phyloP scores from a whole-genome alignment of 805 yeast species.

The Kodamaea restingae region DNA sequence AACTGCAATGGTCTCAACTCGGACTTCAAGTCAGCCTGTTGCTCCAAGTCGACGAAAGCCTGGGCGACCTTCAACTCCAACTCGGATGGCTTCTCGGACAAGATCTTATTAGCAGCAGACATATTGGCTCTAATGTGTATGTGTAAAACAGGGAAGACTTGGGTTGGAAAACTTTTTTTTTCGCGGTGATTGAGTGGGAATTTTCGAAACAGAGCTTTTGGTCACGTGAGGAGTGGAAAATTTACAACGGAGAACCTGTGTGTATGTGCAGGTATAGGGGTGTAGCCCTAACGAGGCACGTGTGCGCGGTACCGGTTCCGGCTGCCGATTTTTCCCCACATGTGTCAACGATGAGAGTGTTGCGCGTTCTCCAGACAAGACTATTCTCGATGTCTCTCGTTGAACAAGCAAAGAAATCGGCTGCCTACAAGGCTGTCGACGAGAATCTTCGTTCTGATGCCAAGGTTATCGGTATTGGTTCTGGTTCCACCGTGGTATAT shows the following conservation, averaged over 20 bases:
- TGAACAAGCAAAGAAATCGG: constrained; percentile 82
- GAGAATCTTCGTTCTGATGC: constrained; percentile 69
- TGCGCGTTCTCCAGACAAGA: not conserved
- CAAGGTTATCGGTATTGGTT: constrained; percentile 86
- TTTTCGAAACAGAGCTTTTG: constrained; percentile 2
- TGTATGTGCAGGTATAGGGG: constrained; percentile 3
- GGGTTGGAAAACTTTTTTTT: constrained; percentile 9
- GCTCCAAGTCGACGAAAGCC: constrained; percentile 95
- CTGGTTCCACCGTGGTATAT: constrained; percentile 96
- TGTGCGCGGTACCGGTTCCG: not conserved
- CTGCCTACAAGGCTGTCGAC: constrained; percentile 92
- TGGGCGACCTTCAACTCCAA: constrained; percentile 99
- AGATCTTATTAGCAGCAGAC: constrained; percentile 97
- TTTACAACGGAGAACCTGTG: not conserved
- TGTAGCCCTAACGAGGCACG: constrained; percentile 3
- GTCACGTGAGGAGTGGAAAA: constrained; percentile 4
- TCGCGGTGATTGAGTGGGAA: constrained; percentile 6
- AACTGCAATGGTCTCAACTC: constrained; percentile 98
- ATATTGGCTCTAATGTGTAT: constrained; percentile 39
- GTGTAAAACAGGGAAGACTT: constrained; percentile 8
- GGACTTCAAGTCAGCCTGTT: constrained; percentile 94
- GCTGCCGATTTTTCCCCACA: constrained; percentile 2
- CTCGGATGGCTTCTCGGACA: constrained; percentile 93
- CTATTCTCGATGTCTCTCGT: constrained; percentile 27
- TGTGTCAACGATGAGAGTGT: not conserved